These are phyloP conservation scores for Geotrichum candidum DNA, from an alignment of 1,139 yeast genomes.

Conservation along the genomic window DNA sequence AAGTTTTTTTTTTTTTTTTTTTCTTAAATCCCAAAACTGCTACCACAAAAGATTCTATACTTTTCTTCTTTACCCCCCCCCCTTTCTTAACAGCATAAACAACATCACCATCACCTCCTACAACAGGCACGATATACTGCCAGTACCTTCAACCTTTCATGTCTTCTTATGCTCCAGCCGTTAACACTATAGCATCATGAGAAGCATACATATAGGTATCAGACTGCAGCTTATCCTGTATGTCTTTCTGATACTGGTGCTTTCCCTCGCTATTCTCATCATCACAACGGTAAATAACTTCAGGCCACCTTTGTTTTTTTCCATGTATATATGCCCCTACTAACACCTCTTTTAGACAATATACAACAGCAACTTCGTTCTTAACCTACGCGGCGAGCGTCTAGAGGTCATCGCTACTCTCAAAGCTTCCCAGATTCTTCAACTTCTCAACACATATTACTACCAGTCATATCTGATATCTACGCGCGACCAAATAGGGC, in stretches of 20 bases:
- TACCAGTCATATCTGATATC: slow-evolving; percentile 68
- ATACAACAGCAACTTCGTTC: slow-evolving; percentile 62
- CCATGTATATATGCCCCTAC: not conserved
- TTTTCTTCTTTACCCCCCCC: too few relatives aligned
- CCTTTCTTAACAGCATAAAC: too few relatives aligned
- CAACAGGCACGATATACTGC: too few relatives aligned
- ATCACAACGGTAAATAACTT: slow-evolving; percentile 48
- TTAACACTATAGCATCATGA: slow-evolving; percentile 18
- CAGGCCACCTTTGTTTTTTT: not conserved
- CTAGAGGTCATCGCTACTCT: slow-evolving; percentile 72
- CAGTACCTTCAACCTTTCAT: not conserved
- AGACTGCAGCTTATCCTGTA: slow-evolving; percentile 68
- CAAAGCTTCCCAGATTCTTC: slow-evolving; percentile 73
- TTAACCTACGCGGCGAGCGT: slow-evolving; percentile 60
- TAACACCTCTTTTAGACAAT: slow-evolving; percentile 42
- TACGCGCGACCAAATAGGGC: slow-evolving; percentile 53
- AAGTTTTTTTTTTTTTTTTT: too few relatives aligned
- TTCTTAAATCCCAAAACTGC: too few relatives aligned
- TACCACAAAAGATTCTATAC: too few relatives aligned
- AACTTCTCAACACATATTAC: slow-evolving; percentile 54
- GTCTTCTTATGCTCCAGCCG: not conserved
- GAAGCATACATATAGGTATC: slow-evolving; percentile 33
- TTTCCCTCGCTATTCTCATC: slow-evolving; percentile 70
- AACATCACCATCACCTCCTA: too few relatives aligned
- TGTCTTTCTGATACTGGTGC: slow-evolving; percentile 68